Evolutionary conservation across 768 basidiomycete genomes (phyloP).

Genomic region (Mycena albidolilacea): DNA sequence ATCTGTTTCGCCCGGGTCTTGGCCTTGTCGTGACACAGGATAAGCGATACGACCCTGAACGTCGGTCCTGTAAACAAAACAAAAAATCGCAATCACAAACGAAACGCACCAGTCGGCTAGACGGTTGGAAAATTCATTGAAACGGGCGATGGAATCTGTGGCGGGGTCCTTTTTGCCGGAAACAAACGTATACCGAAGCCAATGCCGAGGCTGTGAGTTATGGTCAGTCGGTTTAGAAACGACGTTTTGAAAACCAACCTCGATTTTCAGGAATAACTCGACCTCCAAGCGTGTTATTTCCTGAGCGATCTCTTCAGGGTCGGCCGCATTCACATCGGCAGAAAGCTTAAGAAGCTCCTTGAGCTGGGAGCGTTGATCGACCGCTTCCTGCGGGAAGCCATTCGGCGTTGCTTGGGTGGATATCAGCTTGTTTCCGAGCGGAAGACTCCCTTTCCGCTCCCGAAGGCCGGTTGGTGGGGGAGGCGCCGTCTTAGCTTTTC

Average conservation of each 20-base stretch:
- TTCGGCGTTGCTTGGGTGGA: slow-evolving; percentile 48
- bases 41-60: slow-evolving; percentile 89
- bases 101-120: slow-evolving; percentile 82
- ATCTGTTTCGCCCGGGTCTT: slow-evolving; percentile 84
- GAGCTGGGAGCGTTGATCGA: slow-evolving; percentile 69
- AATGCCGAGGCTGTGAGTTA: slow-evolving; percentile 81
- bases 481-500: slow-evolving; percentile 42
- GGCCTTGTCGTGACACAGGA: slow-evolving; percentile 88
- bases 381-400: slow-evolving; percentile 42
- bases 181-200: slow-evolving; percentile 84
- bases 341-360: slow-evolving; percentile 75
- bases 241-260: slow-evolving; percentile 60
- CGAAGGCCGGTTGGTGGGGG: slow-evolving; percentile 51
- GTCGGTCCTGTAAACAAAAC: slow-evolving; percentile 19
- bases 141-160: slow-evolving; percentile 78
- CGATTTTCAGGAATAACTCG: slow-evolving; percentile 79
- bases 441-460: slow-evolving; percentile 81
- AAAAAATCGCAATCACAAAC: slow-evolving; percentile 1
- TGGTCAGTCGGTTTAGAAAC: slow-evolving; percentile 27
- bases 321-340: slow-evolving; percentile 67
- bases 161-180: slow-evolving; percentile 76
- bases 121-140: slow-evolving; percentile 86
- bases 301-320: slow-evolving; percentile 81
- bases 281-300: slow-evolving; percentile 87
- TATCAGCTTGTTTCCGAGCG: slow-evolving; percentile 64